Evolutionary conservation across 805 yeast species (phyloP).

Genomic region (Hanseniaspora pseudoguilliermondii): DNA sequence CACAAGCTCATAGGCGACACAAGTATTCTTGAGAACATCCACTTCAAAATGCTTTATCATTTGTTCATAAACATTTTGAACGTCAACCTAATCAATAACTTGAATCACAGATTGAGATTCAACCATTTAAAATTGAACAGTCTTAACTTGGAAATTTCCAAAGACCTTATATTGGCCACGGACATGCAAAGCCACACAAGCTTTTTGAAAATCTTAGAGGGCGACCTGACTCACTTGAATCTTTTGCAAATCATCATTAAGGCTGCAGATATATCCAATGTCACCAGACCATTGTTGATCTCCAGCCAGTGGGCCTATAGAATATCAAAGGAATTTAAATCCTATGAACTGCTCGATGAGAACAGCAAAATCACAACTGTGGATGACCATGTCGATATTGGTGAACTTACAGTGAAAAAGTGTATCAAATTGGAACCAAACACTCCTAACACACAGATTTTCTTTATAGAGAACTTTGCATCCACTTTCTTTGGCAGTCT

Average conservation of each 20-base stretch:
- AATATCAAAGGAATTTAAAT: slow-evolving; percentile 65
- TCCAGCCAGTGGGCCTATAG: slow-evolving; percentile 79
- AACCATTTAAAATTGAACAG: neutral
- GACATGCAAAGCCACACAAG: slow-evolving; percentile 86
- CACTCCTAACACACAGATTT: slow-evolving; percentile 61
- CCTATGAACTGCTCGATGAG: slow-evolving; percentile 38
- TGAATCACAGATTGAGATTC: slow-evolving; percentile 3
- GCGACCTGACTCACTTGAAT: neutral
- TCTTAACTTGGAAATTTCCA: slow-evolving; percentile 15
- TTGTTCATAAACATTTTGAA: slow-evolving; percentile 14
- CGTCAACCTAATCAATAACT: slow-evolving; percentile 16
- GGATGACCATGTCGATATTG: neutral
- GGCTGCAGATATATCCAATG: slow-evolving; percentile 93
- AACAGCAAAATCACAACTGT: neutral
- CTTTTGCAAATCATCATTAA: slow-evolving; percentile 55
- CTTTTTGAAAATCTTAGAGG: slow-evolving; percentile 13
- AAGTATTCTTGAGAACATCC: slow-evolving; percentile 74
- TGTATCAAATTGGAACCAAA: slow-evolving; percentile 36
- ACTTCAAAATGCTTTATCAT: slow-evolving; percentile 44
- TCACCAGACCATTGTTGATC: slow-evolving; percentile 62
- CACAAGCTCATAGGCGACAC: slow-evolving; percentile 17
- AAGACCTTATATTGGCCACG: slow-evolving; percentile 51
- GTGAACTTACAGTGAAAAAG: slow-evolving; percentile 24
- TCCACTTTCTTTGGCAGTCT: slow-evolving; percentile 58
- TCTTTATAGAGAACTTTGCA: slow-evolving; percentile 75